Conservation (phyloP, 257 asterid species). For the Nicotiana sylvestris region DNA sequence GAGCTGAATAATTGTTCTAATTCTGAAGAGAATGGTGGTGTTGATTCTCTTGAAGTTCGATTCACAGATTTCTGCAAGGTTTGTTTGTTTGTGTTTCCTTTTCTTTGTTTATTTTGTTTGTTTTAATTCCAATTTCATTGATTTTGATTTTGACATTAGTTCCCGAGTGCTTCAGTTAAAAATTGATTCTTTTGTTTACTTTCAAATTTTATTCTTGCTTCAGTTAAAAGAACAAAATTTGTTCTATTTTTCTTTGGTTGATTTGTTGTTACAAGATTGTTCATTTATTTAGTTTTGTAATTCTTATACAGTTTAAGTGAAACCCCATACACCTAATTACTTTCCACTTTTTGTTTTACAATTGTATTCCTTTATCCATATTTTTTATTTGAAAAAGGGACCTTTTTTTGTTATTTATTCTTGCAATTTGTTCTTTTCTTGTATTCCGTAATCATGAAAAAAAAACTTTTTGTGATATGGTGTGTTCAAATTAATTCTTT, state of each 20-base stretch:
- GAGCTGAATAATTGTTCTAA: not conserved
- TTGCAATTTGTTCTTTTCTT: not conserved
- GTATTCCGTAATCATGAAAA: not conserved
- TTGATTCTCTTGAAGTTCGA: conserved; percentile 49
- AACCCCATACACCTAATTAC: not conserved
- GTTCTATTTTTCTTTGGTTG: not conserved
- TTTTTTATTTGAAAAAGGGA: not conserved
- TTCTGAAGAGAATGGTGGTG: not conserved
- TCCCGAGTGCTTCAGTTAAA: not conserved
- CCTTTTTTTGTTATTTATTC: conserved; percentile 5
- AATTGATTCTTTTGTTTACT: not conserved
- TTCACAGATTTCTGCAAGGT: conserved; percentile 73
- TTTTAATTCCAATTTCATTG: not conserved
- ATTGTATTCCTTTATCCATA: not conserved
- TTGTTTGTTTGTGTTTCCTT: conserved; percentile 11
- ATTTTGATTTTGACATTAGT: not conserved
- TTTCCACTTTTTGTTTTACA: not conserved
- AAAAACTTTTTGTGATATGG: not conserved
- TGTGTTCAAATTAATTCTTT: not conserved
- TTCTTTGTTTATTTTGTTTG: no score
- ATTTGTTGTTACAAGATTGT: not conserved
- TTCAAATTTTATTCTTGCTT: not conserved
- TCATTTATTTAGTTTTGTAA: not conserved
- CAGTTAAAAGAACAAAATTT: not conserved
- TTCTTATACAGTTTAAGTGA: not conserved